Base-by-base conservation (phyloP, 2,329 filamentous ascomycete genomes). In the Talaromyces sp. region DNA sequence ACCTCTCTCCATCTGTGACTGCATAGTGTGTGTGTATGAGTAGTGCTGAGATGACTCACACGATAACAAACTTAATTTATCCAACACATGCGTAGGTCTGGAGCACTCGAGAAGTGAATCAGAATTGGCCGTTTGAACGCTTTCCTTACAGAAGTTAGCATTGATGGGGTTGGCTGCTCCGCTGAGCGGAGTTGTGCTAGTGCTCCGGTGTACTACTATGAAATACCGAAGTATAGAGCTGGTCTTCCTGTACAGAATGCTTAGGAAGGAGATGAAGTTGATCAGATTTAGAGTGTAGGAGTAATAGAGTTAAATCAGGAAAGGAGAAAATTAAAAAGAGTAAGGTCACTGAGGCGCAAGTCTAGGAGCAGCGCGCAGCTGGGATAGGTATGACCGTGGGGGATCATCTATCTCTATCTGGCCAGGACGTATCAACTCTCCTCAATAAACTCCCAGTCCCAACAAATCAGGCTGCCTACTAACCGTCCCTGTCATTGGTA, bases 11-110 rank as follows among this genome's bases (percentile, higher is more conserved):
- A 33, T 31, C 16, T 9, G 49, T 52, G 24, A 33, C 27, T 52
- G 14, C 49, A 6, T 10, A 22, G 22, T 22, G 22, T 22, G 22
- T 22, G 22, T 22, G 22, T 22, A 22, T 22, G 27, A 13, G 14
- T 35, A 31, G 39, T 33, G n/a, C 57, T 31, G 57, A 10, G 57
- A 31, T 62, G 52, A 56, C 52, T 56, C 52, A 56, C n/a, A 37
- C 31, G 33, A 56, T 56, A 56, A 24, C n/a, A 37, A 56, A 22
- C 22, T 27, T 56, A 24, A 56, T 56, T 56, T 56, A 39, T 16
- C 14, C 33, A 39, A 22, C 33, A 14, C n/a, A 54, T 54, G 16
- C 13, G 13, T 47, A 22, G 16, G n/a, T 47, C 22, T 19, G 43
- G 43, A 47, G n/a, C 11, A 39, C 16, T n/a, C 7, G 9, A 37